phyloP scores from a whole-genome alignment of 31 red algal genomes.

The Odonthalia washingtoniensis region DNA sequence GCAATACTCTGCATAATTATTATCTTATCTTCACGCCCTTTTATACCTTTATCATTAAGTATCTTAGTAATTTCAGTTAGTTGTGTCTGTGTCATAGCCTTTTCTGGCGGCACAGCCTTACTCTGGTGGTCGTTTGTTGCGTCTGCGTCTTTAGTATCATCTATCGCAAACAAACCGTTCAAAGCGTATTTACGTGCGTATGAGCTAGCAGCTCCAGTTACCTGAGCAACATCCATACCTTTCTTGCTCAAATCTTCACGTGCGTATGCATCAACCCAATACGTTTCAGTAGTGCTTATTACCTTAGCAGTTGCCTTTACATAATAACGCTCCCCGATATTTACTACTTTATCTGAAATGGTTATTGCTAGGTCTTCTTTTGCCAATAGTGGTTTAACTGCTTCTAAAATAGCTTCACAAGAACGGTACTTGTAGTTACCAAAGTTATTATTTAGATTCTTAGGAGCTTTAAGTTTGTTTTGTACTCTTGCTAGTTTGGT shows the following conservation, averaged over 20 bases:
- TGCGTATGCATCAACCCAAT: neutral
- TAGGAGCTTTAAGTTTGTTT: neutral
- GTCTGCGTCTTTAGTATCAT: slow-evolving; percentile 3
- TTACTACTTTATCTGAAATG: neutral
- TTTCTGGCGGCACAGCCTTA: too few species aligned
- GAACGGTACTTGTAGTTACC: slow-evolving; percentile 15
- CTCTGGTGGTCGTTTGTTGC: too few species aligned
- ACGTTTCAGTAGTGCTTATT: neutral
- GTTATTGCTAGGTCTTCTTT: neutral
- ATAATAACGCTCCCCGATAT: neutral
- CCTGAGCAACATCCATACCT: slow-evolving; percentile 3
- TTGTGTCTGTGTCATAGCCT: too few species aligned
- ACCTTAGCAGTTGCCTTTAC: slow-evolving; percentile 15
- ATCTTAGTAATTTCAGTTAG: too few species aligned
- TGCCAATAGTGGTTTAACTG: neutral
- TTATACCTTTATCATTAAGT: too few species aligned
- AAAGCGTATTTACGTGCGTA: slow-evolving; percentile 28
- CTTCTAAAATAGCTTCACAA: slow-evolving; percentile 10
- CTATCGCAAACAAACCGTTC: slow-evolving; percentile 4
- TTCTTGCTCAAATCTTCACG: slow-evolving; percentile 15
- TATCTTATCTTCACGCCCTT: too few species aligned
- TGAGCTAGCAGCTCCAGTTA: slow-evolving; percentile 5
- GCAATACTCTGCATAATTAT: too few species aligned
- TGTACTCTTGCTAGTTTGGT: too few species aligned
- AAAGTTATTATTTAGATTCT: slow-evolving; percentile 3